Base-by-base conservation (phyloP, 768 basidiomycete species). In the Rhizopogon roseolus region DNA sequence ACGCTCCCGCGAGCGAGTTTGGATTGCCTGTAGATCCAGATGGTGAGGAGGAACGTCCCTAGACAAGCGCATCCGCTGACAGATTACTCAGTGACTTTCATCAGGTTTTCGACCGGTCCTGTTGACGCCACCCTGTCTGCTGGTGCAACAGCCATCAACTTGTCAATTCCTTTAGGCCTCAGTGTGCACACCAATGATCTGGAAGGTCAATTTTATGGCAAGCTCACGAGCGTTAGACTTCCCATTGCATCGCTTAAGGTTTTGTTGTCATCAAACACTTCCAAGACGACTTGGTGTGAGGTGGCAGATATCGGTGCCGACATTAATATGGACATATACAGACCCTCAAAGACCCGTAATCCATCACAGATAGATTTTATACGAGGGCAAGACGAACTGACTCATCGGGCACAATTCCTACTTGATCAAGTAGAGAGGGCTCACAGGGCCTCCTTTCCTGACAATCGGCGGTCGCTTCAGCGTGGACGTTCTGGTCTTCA, bases 1-100 rank as follows among this genome's bases (percentile, higher is more conserved):
- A 98, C 64, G 82, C 92, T 1, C 93, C 94, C 16, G 87, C 93
- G 0, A 64, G 73, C 3, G 85, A 85, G 42, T 89, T 84, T 61
- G 64, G 76, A 29, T 73, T 85, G 6, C 76, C 77, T 27, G 55
- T 78, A 8, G 87, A 89, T 60, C 90, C 92, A 11, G 96, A 98
- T 70, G 79, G 93, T 91, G 60, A 61, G 82, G 64, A 22, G 6
- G 10, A 40, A 32, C 14, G 53, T 22, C 29, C 46, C 11, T 52
- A 9, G 28, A 19, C 10, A 32, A 45, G n/a, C 28, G 6, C 22
- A 46, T 44, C 16, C 41, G 50, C 49, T 54, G 38, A 60, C 50
- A 37, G 28, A 41, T 59, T 38, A 48, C 43, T 50, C 46, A 96
- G 94, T 93, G 34, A 97, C 94, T 0, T 92, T 96, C 62, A 68